Base-by-base conservation (phyloP, 2,329 filamentous ascomycete species). In the Sclerotinia trifoliorum region DNA sequence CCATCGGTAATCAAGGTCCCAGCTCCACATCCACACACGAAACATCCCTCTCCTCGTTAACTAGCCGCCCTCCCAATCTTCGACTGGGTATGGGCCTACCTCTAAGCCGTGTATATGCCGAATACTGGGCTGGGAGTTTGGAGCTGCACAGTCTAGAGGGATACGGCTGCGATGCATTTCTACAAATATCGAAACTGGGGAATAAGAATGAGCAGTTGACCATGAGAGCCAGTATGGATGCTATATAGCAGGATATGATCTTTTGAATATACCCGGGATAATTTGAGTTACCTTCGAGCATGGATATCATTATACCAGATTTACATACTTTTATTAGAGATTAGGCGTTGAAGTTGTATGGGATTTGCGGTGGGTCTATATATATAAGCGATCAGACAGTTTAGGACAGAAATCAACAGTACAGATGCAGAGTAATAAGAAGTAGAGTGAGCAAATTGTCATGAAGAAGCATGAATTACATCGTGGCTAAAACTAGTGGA, bases 121-220 rank as follows among this genome's bases (percentile, higher is more conserved):
- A 98, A 79, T 98, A 98, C 79, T 99, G 95, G 95, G 95, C 95
- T 3, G 95, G 95, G 32, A 95, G 87, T 74, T 81, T 99, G 11
- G 91, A 97, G 75, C 80, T 98, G 69, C 94, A 98, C 78, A 97
- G 91, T 76, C 81, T 99, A 10, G 94, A 97, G 77, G 96, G 95
- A 0, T 98, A 97, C 78, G 95, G 95, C 19, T 93, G 96, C 8
- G 95, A 99, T 81, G 94, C 92, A 0, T 99, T 99, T 77, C 80
- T 99, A 71, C 94, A 98, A 78, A 97, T 99, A 70, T 96, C 93
- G 6, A 96, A 96, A 78, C 83, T 99, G 68, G 95, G 95, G 26
- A 99, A 99, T 79, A 97, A 97, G 83, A 97, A 98, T 77, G 95
- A 99, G 82, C 93, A 96, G 79, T 83, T 99, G 70, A 93, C 86